Conservation (phyloP, 2,329 filamentous ascomycete species). For the Cladosporium austrohemisphaericum region DNA sequence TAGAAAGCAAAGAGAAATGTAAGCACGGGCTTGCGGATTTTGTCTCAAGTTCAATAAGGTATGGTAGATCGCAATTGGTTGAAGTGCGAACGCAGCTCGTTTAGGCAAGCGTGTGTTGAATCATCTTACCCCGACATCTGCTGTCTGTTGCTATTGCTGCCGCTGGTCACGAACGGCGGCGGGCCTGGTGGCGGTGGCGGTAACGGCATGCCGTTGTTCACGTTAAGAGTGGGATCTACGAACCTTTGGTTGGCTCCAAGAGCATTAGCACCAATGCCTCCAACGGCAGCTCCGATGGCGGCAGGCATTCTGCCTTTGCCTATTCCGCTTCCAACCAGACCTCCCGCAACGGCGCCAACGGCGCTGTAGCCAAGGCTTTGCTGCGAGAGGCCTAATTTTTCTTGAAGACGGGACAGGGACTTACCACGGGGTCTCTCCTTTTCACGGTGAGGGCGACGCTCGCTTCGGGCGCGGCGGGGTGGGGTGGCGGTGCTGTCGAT, state of each 20-base stretch:
- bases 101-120: conserved; percentile 3
- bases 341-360: conserved; percentile 30
- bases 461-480: conserved; percentile 18
- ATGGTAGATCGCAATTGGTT: conserved; percentile 1
- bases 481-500: conserved; percentile 16
- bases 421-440: conserved; percentile 24
- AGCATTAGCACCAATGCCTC: conserved; percentile 29
- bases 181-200: conserved; percentile 7
- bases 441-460: conserved; percentile 16
- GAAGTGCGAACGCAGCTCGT: not conserved
- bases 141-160: conserved; percentile 1
- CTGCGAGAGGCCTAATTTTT: conserved; percentile 27
- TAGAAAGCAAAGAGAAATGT: conserved; percentile 1
- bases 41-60: too few species aligned
- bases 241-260: conserved; percentile 31
- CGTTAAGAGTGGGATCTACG: conserved; percentile 19
- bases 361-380: conserved; percentile 26
- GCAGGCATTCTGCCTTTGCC: conserved; percentile 25
- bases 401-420: conserved; percentile 21
- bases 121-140: conserved; percentile 8
- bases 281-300: conserved; percentile 26
- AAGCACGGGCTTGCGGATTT: too few species aligned
- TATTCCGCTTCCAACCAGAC: conserved; percentile 27
- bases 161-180: not conserved
- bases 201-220: not conserved